Evolutionary conservation across 2,329 filamentous ascomycete genomes (phyloP).

Genomic region (Xylariaceae sp.): DNA sequence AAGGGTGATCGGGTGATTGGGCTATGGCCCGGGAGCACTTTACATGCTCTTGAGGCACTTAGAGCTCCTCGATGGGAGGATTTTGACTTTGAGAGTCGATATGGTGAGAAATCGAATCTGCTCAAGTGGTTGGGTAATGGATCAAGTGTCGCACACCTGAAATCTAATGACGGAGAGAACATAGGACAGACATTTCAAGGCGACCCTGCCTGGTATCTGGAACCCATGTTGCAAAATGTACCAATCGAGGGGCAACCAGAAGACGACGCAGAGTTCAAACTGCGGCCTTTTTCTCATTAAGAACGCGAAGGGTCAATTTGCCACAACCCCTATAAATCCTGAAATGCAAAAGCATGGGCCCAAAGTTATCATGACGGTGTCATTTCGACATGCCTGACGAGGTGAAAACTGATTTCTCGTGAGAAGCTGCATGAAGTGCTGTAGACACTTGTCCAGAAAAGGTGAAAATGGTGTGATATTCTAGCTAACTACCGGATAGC

Average conservation of each 20-base stretch:
- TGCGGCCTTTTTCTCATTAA: constrained; percentile 31
- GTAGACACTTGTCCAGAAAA: too few species aligned
- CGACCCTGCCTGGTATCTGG: constrained; percentile 32
- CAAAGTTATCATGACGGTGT: too few species aligned
- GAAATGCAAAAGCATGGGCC: too few species aligned
- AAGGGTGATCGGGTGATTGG: constrained; percentile 37
- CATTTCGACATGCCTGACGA: too few species aligned
- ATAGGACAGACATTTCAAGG: constrained; percentile 19
- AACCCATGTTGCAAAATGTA: constrained; percentile 25
- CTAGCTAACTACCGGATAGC: too few species aligned
- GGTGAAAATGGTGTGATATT: too few species aligned
- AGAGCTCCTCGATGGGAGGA: constrained; percentile 44
- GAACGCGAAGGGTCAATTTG: not conserved
- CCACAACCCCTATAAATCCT: too few species aligned
- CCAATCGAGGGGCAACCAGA: constrained; percentile 25
- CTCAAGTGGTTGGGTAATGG: constrained; percentile 42
- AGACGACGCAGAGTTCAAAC: constrained; percentile 25
- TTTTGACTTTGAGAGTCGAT: constrained; percentile 35
- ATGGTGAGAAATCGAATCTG: constrained; percentile 25
- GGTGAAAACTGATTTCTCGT: too few species aligned
- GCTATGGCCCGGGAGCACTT: constrained; percentile 43
- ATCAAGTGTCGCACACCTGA: constrained; percentile 36
- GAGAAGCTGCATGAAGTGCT: too few species aligned
- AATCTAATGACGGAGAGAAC: constrained; percentile 20
- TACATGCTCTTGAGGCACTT: constrained; percentile 41